These are phyloP conservation scores for Puccinia triticina DNA, from an alignment of 1,284 basidiomycete genomes.

Conservation along the genomic window DNA sequence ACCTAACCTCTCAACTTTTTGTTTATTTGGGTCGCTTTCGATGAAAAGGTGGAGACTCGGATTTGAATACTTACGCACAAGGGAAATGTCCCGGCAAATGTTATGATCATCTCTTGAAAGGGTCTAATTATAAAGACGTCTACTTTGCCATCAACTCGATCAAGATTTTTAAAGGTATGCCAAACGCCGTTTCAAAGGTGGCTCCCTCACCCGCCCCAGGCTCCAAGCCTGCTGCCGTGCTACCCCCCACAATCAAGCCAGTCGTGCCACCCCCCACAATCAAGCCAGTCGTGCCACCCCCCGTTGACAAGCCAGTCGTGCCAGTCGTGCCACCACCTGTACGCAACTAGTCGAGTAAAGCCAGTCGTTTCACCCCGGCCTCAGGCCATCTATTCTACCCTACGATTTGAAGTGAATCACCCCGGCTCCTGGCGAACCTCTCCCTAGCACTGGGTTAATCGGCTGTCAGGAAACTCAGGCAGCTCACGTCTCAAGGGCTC, in stretches of 20 bases:
- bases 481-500: not conserved
- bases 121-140: conserved; percentile 34
- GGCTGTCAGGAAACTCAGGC: too few species aligned
- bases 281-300: not conserved
- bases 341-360: too few species aligned
- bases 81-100: conserved; percentile 39
- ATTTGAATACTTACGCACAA: conserved; percentile 38
- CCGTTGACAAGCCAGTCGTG: not conserved
- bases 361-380: not conserved
- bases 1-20: not conserved
- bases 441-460: too few species aligned
- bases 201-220: not conserved
- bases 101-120: conserved; percentile 39
- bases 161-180: conserved; percentile 36
- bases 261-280: not conserved
- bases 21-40: not conserved
- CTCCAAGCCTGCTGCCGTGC: not conserved
- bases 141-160: conserved; percentile 47
- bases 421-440: too few species aligned
- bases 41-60: conserved; percentile 34
- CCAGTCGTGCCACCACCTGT: not conserved
- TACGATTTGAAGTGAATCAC: not conserved
- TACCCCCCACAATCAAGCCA: not conserved
- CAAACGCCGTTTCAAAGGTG: conserved; percentile 23
- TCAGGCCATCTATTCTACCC: too few species aligned